A percentile compares a stretch with the other conserved stretches of the same genome.
Conservation (phyloP, 768 basidiomycete species). For the Crucibulum laeve region DNA sequence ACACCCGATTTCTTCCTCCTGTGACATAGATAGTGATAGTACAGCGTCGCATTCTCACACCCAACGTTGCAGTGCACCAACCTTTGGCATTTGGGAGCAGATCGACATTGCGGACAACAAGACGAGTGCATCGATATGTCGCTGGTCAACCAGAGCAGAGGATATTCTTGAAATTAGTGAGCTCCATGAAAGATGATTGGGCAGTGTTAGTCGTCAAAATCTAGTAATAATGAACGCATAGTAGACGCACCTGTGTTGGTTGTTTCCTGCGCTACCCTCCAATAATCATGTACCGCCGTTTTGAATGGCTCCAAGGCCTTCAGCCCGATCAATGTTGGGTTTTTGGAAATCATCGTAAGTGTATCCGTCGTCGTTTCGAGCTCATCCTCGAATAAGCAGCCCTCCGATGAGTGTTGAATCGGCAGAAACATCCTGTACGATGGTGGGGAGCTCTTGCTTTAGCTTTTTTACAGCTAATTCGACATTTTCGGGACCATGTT, state of each 20-base stretch:
- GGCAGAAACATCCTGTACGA: background rate
- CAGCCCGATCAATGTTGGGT: conserved; percentile 25
- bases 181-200: conserved; percentile 13
- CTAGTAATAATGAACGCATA: background rate
- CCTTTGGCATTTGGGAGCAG: conserved; percentile 39
- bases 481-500: conserved; percentile 10
- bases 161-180: conserved; percentile 34
- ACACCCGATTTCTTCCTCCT: conserved; percentile 37
- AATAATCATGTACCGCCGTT: conserved; percentile 33
- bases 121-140: conserved; percentile 44
- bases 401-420: conserved; percentile 17
- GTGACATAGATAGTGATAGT: conserved; percentile 29
- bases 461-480: conserved; percentile 11
- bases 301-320: conserved; percentile 30
- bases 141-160: conserved; percentile 37
- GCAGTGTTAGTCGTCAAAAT: background rate
- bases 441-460: conserved; percentile 6
- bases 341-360: conserved; percentile 20
- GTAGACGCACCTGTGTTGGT: conserved; percentile 24
- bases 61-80: conserved; percentile 53
- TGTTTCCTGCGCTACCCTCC: conserved; percentile 27
- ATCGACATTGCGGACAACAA: conserved; percentile 49
- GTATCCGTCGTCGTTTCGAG: conserved; percentile 34
- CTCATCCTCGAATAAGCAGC: conserved; percentile 27
- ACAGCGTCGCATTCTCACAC: conserved; percentile 56